Evolutionary conservation across 2,329 filamentous ascomycete genomes (phyloP).

Genomic region (Colletotrichum sp.): DNA sequence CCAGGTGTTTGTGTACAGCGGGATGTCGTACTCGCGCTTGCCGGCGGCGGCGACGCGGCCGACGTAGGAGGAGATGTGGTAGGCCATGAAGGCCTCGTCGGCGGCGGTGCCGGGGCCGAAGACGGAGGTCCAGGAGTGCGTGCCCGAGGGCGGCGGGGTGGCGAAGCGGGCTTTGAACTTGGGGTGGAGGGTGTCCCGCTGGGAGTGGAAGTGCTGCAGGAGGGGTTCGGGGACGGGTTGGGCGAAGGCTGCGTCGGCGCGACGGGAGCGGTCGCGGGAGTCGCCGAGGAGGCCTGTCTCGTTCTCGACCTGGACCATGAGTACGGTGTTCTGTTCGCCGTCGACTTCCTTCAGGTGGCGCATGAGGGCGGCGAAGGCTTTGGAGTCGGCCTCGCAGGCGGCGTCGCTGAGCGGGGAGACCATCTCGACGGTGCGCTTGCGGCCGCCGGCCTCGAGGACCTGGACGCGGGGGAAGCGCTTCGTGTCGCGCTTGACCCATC

Average conservation of each 20-base stretch:
- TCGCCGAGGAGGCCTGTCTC: slow-evolving; percentile 58
- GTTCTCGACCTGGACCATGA: slow-evolving; percentile 65
- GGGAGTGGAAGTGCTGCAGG: slow-evolving; percentile 26
- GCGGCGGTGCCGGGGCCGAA: slow-evolving; percentile 34
- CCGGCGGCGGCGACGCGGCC: slow-evolving; percentile 38
- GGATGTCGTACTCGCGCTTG: slow-evolving; percentile 35
- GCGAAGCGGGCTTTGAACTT: slow-evolving; percentile 32
- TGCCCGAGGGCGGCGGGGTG: slow-evolving; percentile 24
- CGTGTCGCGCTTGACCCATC: slow-evolving; percentile 38
- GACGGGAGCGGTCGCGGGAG: slow-evolving; percentile 49
- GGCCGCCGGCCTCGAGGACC: slow-evolving; percentile 34
- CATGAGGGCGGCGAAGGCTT: slow-evolving; percentile 36
- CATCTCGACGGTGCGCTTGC: slow-evolving; percentile 36
- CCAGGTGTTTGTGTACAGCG: slow-evolving; percentile 40
- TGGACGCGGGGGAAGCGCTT: slow-evolving; percentile 40
- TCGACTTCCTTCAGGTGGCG: slow-evolving; percentile 46
- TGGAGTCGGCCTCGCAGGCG: slow-evolving; percentile 33
- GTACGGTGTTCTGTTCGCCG: slow-evolving; percentile 48
- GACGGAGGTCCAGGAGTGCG: slow-evolving; percentile 34
- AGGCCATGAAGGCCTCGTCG: slow-evolving; percentile 42
- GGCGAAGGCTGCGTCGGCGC: slow-evolving; percentile 45
- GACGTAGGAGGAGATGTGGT: slow-evolving; percentile 37
- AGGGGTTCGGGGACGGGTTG: slow-evolving; percentile 33
- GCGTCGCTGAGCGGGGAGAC: slow-evolving; percentile 33
- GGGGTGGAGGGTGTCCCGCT: slow-evolving; percentile 27